These are phyloP conservation scores for Pyrus betulifolia DNA, from an alignment of 306 rosid genomes.

Conservation along the genomic window DNA sequence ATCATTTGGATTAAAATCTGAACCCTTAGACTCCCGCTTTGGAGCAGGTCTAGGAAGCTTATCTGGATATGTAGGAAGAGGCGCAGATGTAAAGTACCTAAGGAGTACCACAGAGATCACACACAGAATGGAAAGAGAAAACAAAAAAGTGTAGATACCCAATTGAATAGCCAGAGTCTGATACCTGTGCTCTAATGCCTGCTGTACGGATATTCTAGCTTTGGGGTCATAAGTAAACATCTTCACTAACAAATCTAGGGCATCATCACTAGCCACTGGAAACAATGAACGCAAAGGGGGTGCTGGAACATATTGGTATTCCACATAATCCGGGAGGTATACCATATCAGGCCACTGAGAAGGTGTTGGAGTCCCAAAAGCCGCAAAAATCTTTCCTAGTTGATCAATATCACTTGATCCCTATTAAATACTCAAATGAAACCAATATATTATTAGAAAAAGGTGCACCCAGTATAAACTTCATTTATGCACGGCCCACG, in stretches of 20 bases:
- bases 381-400: slow-evolving; percentile 86
- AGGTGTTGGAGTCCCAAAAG: slow-evolving; percentile 88
- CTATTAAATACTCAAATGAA: slow-evolving; percentile 30
- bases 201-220: slow-evolving; percentile 75
- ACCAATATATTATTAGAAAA: slow-evolving; percentile 9
- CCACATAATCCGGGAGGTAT: slow-evolving; percentile 89
- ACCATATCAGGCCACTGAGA: slow-evolving; percentile 95
- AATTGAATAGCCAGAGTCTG: slow-evolving; percentile 10
- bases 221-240: slow-evolving; percentile 97
- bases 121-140: slow-evolving; percentile 3
- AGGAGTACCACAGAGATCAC: slow-evolving; percentile 11
- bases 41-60: slow-evolving; percentile 98
- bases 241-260: slow-evolving; percentile 78
- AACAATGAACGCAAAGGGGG: slow-evolving; percentile 74
- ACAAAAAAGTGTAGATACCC: background rate
- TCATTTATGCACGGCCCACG: slow-evolving; percentile 2
- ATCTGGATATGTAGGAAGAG: slow-evolving; percentile 69
- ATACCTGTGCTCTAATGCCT: slow-evolving; percentile 93
- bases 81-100: slow-evolving; percentile 83
- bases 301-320: slow-evolving; percentile 85
- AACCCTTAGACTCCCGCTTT: slow-evolving; percentile 54
- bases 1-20: slow-evolving; percentile 52
- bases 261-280: slow-evolving; percentile 89
- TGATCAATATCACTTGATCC: slow-evolving; percentile 97
- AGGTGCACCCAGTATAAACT: background rate